These are phyloP conservation scores for Botrytis sinoallii DNA, from an alignment of 2,329 filamentous ascomycete species.

Conservation along the genomic window DNA sequence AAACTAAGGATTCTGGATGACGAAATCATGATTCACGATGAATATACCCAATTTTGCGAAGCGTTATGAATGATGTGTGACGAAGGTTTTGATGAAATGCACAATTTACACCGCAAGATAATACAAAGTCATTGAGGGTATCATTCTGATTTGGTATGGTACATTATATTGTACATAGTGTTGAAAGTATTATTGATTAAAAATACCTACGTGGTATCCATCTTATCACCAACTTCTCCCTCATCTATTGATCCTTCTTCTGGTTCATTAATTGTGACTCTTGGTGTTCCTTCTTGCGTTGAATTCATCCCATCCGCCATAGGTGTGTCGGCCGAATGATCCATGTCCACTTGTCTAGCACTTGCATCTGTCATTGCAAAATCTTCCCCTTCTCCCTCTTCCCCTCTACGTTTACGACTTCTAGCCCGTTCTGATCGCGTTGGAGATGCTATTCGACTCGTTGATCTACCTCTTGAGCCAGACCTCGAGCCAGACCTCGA, in stretches of 20 bases:
- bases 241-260: slow-evolving; percentile 37
- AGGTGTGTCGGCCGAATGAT: slow-evolving; percentile 32
- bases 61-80: background rate
- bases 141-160: slow-evolving; percentile 32
- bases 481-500: slow-evolving; percentile 42
- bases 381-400: slow-evolving; percentile 50
- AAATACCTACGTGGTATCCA: slow-evolving; percentile 56
- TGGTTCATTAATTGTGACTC: slow-evolving; percentile 50
- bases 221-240: slow-evolving; percentile 50
- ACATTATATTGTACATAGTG: slow-evolving; percentile 30
- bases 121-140: slow-evolving; percentile 25
- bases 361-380: slow-evolving; percentile 56
- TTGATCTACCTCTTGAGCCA: slow-evolving; percentile 41
- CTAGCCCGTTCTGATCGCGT: slow-evolving; percentile 30
- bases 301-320: slow-evolving; percentile 31
- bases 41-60: slow-evolving; percentile 6
- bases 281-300: slow-evolving; percentile 42
- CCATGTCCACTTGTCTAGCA: slow-evolving; percentile 40
- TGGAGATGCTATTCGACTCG: slow-evolving; percentile 42
- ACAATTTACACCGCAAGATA: background rate
- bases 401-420: slow-evolving; percentile 4
- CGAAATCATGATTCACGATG: slow-evolving; percentile 16
- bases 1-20: slow-evolving; percentile 34
- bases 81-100: background rate
- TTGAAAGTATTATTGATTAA: background rate